Evolutionary conservation across 805 yeast species (phyloP), one percentile per base, ranked within the genome.

Genomic region (Nakazawaea ambrosiae): DNA sequence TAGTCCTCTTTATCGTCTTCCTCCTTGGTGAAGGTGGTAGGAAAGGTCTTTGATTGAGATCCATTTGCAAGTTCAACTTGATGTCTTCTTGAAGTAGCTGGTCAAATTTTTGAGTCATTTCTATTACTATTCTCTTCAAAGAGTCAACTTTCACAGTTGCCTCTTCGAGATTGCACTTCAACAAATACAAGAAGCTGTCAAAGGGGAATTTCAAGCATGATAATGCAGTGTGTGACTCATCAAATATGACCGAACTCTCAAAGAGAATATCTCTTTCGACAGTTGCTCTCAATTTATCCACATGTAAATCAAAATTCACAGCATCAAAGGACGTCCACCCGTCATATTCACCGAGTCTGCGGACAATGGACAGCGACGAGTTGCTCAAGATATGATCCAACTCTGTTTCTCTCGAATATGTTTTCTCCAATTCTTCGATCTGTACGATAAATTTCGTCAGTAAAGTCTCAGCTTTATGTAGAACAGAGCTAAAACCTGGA

Each of bases 211-310:
- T 36, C 35, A 32, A 48, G 17, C 37, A 42, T 28, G 25, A 36
- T 26, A 23, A 46, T 23, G 60, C 54, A 12, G 51, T 46, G 9
- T 61, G 42, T 49, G 66, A 49, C 37, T 69, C 67, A 48, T 79
- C 88, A 49, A 72, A 68, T 22, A 75, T 54, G 4, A 73, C 55
- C 0, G 82, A 70, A 1, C 85, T 69, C 44, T 70, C 69, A 40
- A 73, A 66, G 17, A 79, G 53, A 5, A 80, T 63, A 26, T 78
- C 78, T 36, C 62, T 66, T 28, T 78, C 78, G 3, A 75, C 55
- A 0, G 66, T 53, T 18, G 72, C 75, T 24, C 64, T 67, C 25
- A 80, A 53, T 22, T 65, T 50, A 1, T 57, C 53, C 4, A 76
- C 49, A 32, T 64, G 55, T 2, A 57, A 49, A 12, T 70, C 66